Conservation (phyloP, 768 basidiomycete genomes). For the Pleurotus platypus region DNA sequence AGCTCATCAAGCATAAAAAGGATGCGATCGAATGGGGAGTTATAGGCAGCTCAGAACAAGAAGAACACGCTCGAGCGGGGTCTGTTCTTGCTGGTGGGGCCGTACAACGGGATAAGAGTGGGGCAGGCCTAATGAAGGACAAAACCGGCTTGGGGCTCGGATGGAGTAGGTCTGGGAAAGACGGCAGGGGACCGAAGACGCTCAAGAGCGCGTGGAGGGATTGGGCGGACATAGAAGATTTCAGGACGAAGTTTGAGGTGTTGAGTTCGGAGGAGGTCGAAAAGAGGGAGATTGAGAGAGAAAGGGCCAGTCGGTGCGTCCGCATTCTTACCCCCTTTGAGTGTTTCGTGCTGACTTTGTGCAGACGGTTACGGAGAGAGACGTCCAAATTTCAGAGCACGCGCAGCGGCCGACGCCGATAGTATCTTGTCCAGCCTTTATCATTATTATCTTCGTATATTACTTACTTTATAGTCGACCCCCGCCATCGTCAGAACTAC, state of each 20-base stretch:
- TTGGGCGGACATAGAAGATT: constrained; percentile 91
- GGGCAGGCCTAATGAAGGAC: constrained; percentile 63
- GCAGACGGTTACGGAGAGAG: constrained; percentile 59
- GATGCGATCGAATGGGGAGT: constrained; percentile 95
- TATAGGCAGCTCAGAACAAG: constrained; percentile 45
- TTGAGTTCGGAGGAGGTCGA: constrained; percentile 90
- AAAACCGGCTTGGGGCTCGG: constrained; percentile 79
- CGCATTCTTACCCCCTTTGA: neutral
- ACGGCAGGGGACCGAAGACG: constrained; percentile 76
- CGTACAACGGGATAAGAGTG: constrained; percentile 42
- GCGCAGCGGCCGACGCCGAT: constrained; percentile 32
- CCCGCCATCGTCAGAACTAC: no score
- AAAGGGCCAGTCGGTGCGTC: constrained; percentile 68
- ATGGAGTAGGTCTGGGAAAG: constrained; percentile 74
- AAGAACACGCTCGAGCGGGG: constrained; percentile 25
- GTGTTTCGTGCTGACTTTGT: constrained; percentile 8
- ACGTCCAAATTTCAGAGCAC: constrained; percentile 63
- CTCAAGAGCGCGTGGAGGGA: constrained; percentile 92
- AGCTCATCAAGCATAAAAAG: constrained; percentile 91
- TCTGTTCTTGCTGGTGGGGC: constrained; percentile 25
- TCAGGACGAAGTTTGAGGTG: constrained; percentile 83
- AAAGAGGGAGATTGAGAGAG: constrained; percentile 82
- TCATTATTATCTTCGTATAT: neutral
- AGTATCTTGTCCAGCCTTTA: constrained; percentile 12
- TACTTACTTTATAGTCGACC: neutral